phyloP scores from a whole-genome alignment of 768 basidiomycete species.

The Pulveroboletus sp. region DNA sequence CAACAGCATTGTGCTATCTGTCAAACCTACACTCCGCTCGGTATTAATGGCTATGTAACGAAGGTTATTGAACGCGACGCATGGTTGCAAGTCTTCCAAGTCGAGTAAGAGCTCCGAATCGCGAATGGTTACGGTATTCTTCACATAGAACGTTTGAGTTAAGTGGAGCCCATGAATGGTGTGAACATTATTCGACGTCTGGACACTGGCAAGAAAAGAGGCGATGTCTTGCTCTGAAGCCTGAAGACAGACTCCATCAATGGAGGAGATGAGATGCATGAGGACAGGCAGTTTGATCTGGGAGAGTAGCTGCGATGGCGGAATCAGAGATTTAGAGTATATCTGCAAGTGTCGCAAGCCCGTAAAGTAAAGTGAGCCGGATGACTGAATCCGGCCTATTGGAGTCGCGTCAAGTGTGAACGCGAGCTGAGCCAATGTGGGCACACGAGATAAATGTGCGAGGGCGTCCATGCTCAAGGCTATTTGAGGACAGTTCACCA shows the following conservation, averaged over 20 bases:
- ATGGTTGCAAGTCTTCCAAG: background rate
- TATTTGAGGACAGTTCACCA: background rate
- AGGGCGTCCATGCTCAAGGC: conserved; percentile 1
- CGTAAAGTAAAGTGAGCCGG: background rate
- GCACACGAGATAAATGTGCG: background rate
- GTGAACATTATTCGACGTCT: too few species aligned
- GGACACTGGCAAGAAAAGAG: too few species aligned
- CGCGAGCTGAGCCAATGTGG: background rate
- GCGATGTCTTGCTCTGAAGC: too few species aligned
- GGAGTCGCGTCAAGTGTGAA: background rate
- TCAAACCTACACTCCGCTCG: conserved; percentile 2
- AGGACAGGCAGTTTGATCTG: too few species aligned
- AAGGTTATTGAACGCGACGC: conserved; percentile 4
- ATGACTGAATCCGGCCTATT: background rate
- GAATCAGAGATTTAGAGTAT: too few species aligned
- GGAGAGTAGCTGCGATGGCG: too few species aligned
- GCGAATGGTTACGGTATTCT: background rate
- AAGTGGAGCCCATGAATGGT: background rate
- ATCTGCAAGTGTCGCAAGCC: background rate
- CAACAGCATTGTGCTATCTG: background rate
- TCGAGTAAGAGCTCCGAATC: background rate
- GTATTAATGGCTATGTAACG: conserved; percentile 3
- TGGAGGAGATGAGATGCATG: too few species aligned
- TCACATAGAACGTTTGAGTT: background rate
- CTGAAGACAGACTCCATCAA: too few species aligned